Conservation (phyloP, 768 basidiomycete species). For the Trametes villosa region DNA sequence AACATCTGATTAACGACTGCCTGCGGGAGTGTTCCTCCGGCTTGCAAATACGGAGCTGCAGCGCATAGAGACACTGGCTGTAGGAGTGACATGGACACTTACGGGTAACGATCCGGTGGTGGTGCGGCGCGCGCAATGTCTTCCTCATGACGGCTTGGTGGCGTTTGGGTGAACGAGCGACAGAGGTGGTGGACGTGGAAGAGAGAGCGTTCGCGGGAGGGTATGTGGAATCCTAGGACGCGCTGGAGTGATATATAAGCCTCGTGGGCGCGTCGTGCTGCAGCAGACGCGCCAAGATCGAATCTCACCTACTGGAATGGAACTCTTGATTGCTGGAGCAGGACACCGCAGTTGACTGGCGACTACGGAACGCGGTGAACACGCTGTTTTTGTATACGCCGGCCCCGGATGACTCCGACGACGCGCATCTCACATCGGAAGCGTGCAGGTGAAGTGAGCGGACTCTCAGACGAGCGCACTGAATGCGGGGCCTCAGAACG, state of each 20-base stretch:
- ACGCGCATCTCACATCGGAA: too few relatives aligned
- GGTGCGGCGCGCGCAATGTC: background rate
- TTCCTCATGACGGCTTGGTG: background rate
- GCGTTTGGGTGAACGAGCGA: too few relatives aligned
- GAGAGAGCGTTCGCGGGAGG: background rate
- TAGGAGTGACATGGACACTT: background rate
- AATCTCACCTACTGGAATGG: slow-evolving; percentile 7
- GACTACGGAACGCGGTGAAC: background rate
- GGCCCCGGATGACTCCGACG: too few relatives aligned
- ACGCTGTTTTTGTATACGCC: background rate
- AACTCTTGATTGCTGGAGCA: background rate
- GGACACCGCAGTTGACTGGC: background rate
- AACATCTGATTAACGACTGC: background rate
- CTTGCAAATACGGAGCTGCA: background rate
- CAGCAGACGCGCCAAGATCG: slow-evolving; percentile 9
- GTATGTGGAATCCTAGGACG: slow-evolving; percentile 2
- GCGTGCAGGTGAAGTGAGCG: too few relatives aligned
- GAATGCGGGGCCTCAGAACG: too few relatives aligned
- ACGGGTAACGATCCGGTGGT: background rate
- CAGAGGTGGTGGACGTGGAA: background rate
- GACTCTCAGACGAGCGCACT: too few relatives aligned
- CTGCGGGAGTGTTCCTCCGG: background rate
- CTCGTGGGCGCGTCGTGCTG: slow-evolving; percentile 13
- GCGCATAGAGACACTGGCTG: background rate
- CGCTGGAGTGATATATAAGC: slow-evolving; percentile 6